Percentiles rank a stretch among this genome's conserved stretches.
These are phyloP conservation scores for Eimeria brunetti DNA, from an alignment of 169 alveolate genomes.

Conservation along the genomic window DNA sequence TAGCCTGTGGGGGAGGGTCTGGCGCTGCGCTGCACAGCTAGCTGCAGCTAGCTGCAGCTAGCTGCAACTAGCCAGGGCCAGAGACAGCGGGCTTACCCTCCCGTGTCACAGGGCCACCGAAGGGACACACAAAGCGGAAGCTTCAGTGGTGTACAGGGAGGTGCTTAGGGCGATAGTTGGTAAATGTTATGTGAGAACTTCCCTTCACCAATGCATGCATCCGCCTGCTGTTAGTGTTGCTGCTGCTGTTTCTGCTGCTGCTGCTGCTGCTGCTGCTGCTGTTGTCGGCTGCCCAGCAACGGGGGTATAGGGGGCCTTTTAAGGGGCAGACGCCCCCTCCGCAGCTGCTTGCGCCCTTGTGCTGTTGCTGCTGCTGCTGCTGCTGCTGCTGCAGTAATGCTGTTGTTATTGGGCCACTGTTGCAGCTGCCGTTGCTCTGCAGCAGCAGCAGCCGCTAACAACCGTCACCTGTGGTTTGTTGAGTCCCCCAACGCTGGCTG, in stretches of 20 bases:
- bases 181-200: background rate
- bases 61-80: background rate
- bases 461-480: too few species aligned
- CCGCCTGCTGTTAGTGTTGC: background rate
- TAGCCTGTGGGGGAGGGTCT: background rate
- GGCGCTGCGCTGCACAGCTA: background rate
- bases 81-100: background rate
- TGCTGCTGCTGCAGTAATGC: too few species aligned
- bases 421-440: too few species aligned
- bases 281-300: background rate
- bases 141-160: background rate
- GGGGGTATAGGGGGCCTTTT: too few species aligned
- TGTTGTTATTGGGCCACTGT: too few species aligned
- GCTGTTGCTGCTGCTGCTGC: too few species aligned
- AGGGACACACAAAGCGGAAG: background rate
- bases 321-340: too few species aligned
- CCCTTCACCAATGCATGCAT: background rate
- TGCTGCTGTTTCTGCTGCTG: background rate
- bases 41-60: background rate
- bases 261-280: background rate
- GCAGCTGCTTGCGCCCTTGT: too few species aligned
- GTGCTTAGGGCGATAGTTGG: background rate
- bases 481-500: too few species aligned
- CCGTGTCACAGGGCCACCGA: background rate
- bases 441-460: too few species aligned